phyloP scores from a whole-genome alignment of 2,329 filamentous ascomycete species.

The Alternaria viburni region DNA sequence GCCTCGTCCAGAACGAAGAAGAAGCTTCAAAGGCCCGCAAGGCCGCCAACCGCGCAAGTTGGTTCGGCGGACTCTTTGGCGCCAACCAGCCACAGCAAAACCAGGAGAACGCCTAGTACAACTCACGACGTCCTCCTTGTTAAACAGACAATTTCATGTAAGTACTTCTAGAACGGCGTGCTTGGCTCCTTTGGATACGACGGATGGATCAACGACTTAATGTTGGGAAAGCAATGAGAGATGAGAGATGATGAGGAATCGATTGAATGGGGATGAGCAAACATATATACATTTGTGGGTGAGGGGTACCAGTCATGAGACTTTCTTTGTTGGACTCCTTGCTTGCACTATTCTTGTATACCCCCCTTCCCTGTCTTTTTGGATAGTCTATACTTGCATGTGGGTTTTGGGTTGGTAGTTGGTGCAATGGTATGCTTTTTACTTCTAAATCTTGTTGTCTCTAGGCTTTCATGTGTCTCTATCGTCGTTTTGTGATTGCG shows the following conservation, averaged over 20 bases:
- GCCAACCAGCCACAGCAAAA: conserved; percentile 35
- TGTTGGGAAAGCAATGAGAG: conserved; percentile 1
- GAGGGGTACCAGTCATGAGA: not conserved
- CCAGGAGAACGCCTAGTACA: conserved; percentile 20
- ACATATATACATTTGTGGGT: conserved; percentile 1
- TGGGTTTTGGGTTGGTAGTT: not conserved
- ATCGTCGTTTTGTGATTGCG: not conserved
- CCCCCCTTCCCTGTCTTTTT: conserved; percentile 1
- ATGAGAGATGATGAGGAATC: not conserved
- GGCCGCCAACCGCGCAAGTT: conserved; percentile 54
- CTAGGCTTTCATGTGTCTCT: too few species aligned
- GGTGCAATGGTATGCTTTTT: not conserved
- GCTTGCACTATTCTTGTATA: conserved; percentile 4
- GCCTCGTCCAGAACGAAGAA: conserved; percentile 78
- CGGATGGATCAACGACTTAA: conserved; percentile 13
- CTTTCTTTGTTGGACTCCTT: not conserved
- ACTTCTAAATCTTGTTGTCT: not conserved
- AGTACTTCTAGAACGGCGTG: conserved; percentile 4
- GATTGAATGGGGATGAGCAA: not conserved
- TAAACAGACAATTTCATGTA: conserved; percentile 1
- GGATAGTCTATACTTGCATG: not conserved
- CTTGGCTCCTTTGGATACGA: conserved; percentile 6
- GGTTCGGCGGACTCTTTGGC: conserved; percentile 56
- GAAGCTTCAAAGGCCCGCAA: conserved; percentile 49
- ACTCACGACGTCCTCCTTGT: not conserved